phyloP scores from a whole-genome alignment of 2,329 filamentous ascomycete genomes.

The Diaporthe capsici region DNA sequence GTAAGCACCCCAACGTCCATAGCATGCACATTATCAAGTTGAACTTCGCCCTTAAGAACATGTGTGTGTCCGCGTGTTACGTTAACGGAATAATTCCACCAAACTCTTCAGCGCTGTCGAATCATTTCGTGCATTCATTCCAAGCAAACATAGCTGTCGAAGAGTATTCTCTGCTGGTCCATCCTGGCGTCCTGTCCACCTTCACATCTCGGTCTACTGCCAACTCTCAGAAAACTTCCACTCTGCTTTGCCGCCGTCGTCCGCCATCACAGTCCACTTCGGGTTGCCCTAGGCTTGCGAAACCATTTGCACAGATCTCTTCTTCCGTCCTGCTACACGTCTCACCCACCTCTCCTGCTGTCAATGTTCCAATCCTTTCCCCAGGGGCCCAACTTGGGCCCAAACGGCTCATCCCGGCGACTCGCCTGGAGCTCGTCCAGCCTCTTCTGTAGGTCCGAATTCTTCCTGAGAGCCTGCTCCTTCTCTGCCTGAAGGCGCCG shows the following conservation, averaged over 20 bases:
- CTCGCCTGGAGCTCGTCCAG: not conserved
- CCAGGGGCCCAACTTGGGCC: not conserved
- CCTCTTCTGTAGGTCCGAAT: not conserved
- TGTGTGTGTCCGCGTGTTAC: not conserved
- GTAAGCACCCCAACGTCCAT: not conserved
- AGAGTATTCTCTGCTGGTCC: not conserved
- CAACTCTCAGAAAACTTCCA: not conserved
- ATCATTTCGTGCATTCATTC: not conserved
- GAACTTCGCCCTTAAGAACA: not conserved
- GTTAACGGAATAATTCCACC: no score
- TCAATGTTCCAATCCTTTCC: slow-evolving; percentile 3
- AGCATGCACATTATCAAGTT: not conserved
- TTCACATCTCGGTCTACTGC: not conserved
- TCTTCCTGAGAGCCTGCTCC: not conserved
- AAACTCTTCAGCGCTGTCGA: not conserved
- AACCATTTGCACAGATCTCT: not conserved
- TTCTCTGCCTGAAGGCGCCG: not conserved
- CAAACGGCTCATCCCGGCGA: not conserved
- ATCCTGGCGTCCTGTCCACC: not conserved
- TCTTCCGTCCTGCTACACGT: no score
- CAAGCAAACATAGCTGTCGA: not conserved
- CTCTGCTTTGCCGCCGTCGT: not conserved
- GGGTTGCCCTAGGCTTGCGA: not conserved
- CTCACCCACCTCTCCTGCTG: not conserved
- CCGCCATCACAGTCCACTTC: not conserved